Base-by-base conservation (phyloP, 768 basidiomycete species). In the Lentinula sp. region DNA sequence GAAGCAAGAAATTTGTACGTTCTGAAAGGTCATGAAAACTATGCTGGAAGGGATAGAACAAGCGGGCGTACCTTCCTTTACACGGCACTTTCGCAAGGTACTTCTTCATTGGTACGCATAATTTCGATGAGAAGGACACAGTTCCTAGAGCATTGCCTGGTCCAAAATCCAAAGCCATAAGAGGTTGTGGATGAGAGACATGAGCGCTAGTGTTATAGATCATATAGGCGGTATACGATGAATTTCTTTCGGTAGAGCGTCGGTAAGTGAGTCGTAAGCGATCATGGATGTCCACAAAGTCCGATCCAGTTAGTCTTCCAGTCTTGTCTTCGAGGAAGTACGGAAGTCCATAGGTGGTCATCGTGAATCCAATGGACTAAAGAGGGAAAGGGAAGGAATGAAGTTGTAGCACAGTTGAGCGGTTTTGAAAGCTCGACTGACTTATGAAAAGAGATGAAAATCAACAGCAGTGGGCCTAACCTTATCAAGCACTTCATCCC, bases 251-350 rank as follows among this genome's bases (percentile, higher is more conserved):
- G 8, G 80, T 84, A n/a, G 58, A 57, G 62, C 83, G 79, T 39
- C 79, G 77, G 59, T 85, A 73, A 55, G 68, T 70, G 63, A 86
- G 72, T 35, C 73, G 74, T 67, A 86, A 76, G 18, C 87, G 85
- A 52, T 83, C 83, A 69, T 88, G 76, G 64, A 87, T 74, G 71
- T 90, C 88, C 53, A 79, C 68, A 66, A 85, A 90, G 18, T 85
- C 80, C 3, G 85, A 81, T 39, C 80, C 83, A 12, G 74, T 72
- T 41, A 85, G 70, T 39, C 67, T 71, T 4, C 86, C 86, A 6
- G 80, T 81, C 59, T 74, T 81, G 73, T 89, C 87, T 67, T 87
- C 84, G 60, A 90, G 81, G 65, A 88, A 80, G 70, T 74, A 82
- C 42, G 85, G 83, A 66, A 87, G 73, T 60, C 81, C 83, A 62